Percentiles rank a stretch among this genome's conserved stretches.
phyloP scores from a whole-genome alignment of 2,329 filamentous ascomycete species.

The Tympanopsis confertula region DNA sequence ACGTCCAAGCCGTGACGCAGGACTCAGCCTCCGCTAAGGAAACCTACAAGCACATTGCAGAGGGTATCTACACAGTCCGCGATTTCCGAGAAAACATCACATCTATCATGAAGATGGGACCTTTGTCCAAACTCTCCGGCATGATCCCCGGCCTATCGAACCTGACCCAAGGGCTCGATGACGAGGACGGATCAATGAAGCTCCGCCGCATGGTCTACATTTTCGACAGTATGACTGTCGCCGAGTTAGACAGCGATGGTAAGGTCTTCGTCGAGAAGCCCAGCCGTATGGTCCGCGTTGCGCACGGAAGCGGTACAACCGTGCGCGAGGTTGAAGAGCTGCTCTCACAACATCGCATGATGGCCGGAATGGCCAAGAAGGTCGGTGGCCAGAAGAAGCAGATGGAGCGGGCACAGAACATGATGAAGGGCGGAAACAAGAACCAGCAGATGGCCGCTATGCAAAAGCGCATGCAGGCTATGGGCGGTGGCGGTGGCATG shows the following conservation, averaged over 20 bases:
- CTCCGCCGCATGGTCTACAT: slow-evolving; percentile 99
- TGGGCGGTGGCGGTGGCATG: slow-evolving; percentile 69
- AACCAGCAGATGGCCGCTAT: slow-evolving; percentile 89
- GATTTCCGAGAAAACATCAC: slow-evolving; percentile 97
- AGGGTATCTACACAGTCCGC: slow-evolving; percentile 84
- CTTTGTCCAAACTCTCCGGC: slow-evolving; percentile 98
- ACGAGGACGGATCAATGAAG: slow-evolving; percentile 80
- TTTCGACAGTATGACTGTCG: slow-evolving; percentile 93
- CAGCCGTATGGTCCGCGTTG: slow-evolving; percentile 81
- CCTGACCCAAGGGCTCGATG: slow-evolving; percentile 93
- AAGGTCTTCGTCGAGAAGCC: slow-evolving; percentile 85
- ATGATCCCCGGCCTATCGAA: slow-evolving; percentile 89
- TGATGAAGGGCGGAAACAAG: slow-evolving; percentile 83
- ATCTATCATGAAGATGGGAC: slow-evolving; percentile 97
- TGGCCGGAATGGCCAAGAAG: slow-evolving; percentile 83
- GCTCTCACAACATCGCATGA: slow-evolving; percentile 82
- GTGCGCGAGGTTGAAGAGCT: slow-evolving; percentile 96
- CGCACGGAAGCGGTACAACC: slow-evolving; percentile 80
- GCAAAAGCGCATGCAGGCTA: slow-evolving; percentile 88
- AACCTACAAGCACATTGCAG: slow-evolving; percentile 92
- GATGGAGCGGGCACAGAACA: slow-evolving; percentile 85
- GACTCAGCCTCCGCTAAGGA: slow-evolving; percentile 99
- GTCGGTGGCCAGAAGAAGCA: slow-evolving; percentile 97
- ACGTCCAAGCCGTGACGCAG: slow-evolving; percentile 87
- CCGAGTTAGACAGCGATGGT: slow-evolving; percentile 89